phyloP scores from a whole-genome alignment of 2,329 filamentous ascomycete species.

The Nakataea oryzae region DNA sequence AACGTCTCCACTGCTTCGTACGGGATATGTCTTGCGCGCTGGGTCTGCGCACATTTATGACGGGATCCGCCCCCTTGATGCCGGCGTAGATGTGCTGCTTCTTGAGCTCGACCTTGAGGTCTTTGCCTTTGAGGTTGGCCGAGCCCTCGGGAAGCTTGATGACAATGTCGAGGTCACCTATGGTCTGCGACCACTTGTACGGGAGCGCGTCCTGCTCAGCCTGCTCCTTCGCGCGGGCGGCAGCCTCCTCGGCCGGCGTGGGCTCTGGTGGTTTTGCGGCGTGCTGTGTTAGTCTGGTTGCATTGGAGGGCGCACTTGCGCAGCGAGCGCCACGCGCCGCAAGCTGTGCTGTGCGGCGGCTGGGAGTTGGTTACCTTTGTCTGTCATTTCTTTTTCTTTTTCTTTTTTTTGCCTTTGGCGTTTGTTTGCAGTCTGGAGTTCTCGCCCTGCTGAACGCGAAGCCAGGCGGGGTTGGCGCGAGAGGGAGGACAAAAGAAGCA shows the following conservation, averaged over 20 bases:
- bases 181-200: conserved; percentile 96
- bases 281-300: background rate
- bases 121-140: conserved; percentile 71
- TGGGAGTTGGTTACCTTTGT: conserved; percentile 1
- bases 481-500: background rate
- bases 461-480: background rate
- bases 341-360: background rate
- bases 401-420: conserved; percentile 1
- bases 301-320: background rate
- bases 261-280: conserved; percentile 27
- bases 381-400: background rate
- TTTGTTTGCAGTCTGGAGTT: too few relatives aligned
- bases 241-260: conserved; percentile 45
- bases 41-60: conserved; percentile 56
- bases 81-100: conserved; percentile 68
- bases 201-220: conserved; percentile 85
- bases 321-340: too few relatives aligned
- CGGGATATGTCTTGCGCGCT: background rate
- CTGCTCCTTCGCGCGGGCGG: conserved; percentile 59
- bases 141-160: conserved; percentile 51
- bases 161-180: conserved; percentile 74
- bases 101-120: conserved; percentile 75
- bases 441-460: background rate
- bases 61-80: conserved; percentile 78
- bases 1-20: background rate